A percentile compares a stretch with the other conserved stretches of the same genome.
These are phyloP conservation scores for Pycnococcus provasolii DNA, from an alignment of 139 green algal genomes.

Conservation along the genomic window DNA sequence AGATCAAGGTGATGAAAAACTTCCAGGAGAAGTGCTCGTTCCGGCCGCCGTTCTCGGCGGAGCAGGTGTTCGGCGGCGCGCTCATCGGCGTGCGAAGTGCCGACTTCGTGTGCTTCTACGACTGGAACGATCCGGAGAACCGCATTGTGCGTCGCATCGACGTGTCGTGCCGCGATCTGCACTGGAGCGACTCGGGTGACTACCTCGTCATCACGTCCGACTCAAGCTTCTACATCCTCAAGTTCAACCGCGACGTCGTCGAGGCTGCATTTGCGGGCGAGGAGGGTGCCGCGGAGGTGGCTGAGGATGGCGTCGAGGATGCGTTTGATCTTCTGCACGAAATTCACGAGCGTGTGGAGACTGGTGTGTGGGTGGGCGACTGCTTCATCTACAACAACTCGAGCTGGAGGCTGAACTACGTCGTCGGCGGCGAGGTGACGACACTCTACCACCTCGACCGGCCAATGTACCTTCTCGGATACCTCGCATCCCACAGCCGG, in stretches of 20 bases:
- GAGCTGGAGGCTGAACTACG: constrained; percentile 93
- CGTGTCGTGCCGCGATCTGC: constrained; percentile 62
- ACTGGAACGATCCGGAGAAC: constrained; percentile 57
- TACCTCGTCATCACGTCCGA: constrained; percentile 72
- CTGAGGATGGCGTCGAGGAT: constrained; percentile 87
- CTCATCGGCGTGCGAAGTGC: constrained; percentile 61
- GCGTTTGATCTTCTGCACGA: constrained; percentile 93
- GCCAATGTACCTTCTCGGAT: constrained; percentile 94
- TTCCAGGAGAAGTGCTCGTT: constrained; percentile 77
- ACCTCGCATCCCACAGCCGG: constrained; percentile 74
- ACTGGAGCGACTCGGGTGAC: constrained; percentile 80
- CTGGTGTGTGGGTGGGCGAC: constrained; percentile 77
- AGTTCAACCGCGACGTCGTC: constrained; percentile 48
- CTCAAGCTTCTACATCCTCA: constrained; percentile 73
- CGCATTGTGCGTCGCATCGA: constrained; percentile 79
- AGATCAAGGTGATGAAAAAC: constrained; percentile 51
- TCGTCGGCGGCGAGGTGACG: constrained; percentile 90
- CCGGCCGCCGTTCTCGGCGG: constrained; percentile 58
- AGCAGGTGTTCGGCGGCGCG: constrained; percentile 78
- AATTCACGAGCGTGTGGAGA: constrained; percentile 58
- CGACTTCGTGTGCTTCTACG: constrained; percentile 95
- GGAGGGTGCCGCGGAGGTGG: constrained; percentile 14
- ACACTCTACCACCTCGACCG: constrained; percentile 92
- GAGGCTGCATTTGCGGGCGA: constrained; percentile 1
- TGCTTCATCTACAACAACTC: constrained; percentile 98